Percentiles rank a stretch among this genome's conserved stretches.
These are phyloP conservation scores for Penicillium pancosmium DNA, from an alignment of 495 filamentous ascomycete species.

Conservation along the genomic window DNA sequence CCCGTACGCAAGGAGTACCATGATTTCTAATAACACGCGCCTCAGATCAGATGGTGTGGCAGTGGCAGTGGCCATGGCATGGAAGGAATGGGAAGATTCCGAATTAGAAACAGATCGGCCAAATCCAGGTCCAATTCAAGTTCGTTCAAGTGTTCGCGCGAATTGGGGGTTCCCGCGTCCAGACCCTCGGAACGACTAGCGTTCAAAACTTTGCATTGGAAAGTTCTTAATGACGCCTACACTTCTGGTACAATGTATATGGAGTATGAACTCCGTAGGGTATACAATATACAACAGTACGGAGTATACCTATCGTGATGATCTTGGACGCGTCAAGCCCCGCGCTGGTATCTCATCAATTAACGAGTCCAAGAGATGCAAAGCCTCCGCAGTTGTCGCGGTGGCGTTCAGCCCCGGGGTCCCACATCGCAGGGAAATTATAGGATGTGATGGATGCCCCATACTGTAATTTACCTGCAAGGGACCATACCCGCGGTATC, in stretches of 20 bases:
- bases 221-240: too few species aligned
- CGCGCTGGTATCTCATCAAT: not conserved
- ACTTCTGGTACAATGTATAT: not conserved
- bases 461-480: constrained; percentile 11
- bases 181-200: constrained; percentile 19
- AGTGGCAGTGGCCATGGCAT: not conserved
- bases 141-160: constrained; percentile 11
- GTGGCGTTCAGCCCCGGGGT: constrained; percentile 34
- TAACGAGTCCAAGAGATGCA: constrained; percentile 5
- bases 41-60: not conserved
- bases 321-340: too few species aligned
- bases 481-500: constrained; percentile 10
- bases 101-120: constrained; percentile 7
- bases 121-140: too few species aligned
- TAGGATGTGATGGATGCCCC: constrained; percentile 6
- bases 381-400: constrained; percentile 15
- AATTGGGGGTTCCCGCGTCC: constrained; percentile 24
- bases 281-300: not conserved
- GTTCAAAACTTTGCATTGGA: not conserved
- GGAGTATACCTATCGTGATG: too few species aligned
- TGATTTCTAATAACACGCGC: constrained; percentile 4
- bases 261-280: not conserved
- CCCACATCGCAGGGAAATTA: constrained; percentile 20
- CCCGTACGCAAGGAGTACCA: constrained; percentile 18
- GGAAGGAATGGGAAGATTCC: not conserved